phyloP scores from a whole-genome alignment of 2,329 filamentous ascomycete species.

The Lecanicillium sp. region DNA sequence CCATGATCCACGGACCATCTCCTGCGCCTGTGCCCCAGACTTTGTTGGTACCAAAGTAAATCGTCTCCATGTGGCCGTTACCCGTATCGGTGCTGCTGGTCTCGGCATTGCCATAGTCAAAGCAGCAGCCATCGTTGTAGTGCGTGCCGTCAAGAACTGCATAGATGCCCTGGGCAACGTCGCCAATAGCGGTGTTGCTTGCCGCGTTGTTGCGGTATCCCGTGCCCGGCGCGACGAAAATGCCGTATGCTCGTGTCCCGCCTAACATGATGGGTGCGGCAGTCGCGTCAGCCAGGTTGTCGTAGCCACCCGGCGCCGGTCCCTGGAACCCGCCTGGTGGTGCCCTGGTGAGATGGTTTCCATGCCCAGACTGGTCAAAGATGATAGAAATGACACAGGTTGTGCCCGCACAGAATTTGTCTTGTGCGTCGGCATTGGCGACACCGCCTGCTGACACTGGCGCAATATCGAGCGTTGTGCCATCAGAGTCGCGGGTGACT shows the following conservation, averaged over 20 bases:
- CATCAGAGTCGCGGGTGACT: constrained; percentile 42
- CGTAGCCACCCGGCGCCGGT: constrained; percentile 47
- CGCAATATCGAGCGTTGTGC: constrained; percentile 36
- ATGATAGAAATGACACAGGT: constrained; percentile 57
- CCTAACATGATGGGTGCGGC: constrained; percentile 54
- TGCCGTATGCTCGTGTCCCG: constrained; percentile 55
- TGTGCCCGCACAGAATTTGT: constrained; percentile 51
- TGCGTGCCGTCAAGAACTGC: constrained; percentile 52
- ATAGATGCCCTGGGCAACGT: constrained; percentile 52
- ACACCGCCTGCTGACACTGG: constrained; percentile 52
- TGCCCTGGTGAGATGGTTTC: constrained; percentile 56
- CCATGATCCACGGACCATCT: constrained; percentile 60
- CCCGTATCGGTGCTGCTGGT: constrained; percentile 44
- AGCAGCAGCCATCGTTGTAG: constrained; percentile 49
- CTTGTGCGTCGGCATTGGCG: constrained; percentile 52
- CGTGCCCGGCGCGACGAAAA: constrained; percentile 52
- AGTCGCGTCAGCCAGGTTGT: constrained; percentile 50
- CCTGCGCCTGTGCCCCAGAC: constrained; percentile 50
- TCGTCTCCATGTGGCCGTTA: constrained; percentile 60
- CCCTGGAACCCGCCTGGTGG: constrained; percentile 47
- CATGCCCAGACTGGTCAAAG: constrained; percentile 56
- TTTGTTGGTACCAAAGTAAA: constrained; percentile 50
- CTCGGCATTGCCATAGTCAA: constrained; percentile 52
- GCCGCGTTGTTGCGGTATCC: constrained; percentile 56
- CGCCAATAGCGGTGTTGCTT: constrained; percentile 44